These are phyloP conservation scores for Dictyostelium capitatum DNA, from an alignment of 78 protist genomes.

Conservation along the genomic window DNA sequence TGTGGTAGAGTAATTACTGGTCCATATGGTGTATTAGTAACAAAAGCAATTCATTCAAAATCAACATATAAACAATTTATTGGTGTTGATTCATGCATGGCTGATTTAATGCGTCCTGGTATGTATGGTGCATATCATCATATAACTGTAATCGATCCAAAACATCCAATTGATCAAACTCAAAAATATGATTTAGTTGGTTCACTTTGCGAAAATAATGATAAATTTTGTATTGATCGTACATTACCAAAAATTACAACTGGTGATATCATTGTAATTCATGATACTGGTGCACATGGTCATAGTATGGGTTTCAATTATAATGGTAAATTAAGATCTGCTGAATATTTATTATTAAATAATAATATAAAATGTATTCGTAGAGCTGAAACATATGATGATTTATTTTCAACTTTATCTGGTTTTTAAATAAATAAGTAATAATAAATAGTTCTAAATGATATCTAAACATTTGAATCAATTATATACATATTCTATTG, in stretches of 20 bases:
- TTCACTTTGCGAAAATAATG: constrained; percentile 76
- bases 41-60: constrained; percentile 67
- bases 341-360: constrained; percentile 35
- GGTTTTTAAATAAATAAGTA: neutral
- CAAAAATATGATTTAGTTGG: constrained; percentile 62
- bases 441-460: no score
- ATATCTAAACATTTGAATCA: no score
- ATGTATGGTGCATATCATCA: constrained; percentile 76
- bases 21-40: constrained; percentile 55
- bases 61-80: constrained; percentile 63
- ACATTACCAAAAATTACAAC: constrained; percentile 24
- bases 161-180: neutral
- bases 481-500: no score
- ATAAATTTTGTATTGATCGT: constrained; percentile 63
- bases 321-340: constrained; percentile 73
- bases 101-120: constrained; percentile 73
- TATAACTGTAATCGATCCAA: constrained; percentile 12
- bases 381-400: constrained; percentile 72
- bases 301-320: constrained; percentile 80
- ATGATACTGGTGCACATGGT: constrained; percentile 80
- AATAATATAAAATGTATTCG: constrained; percentile 34
- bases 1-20: constrained; percentile 74
- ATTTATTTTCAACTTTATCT: constrained; percentile 54
- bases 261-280: constrained; percentile 37
- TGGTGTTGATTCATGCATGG: constrained; percentile 82